phyloP scores from a whole-genome alignment of 2,329 filamentous ascomycete genomes.

The Alternaria sp. region DNA sequence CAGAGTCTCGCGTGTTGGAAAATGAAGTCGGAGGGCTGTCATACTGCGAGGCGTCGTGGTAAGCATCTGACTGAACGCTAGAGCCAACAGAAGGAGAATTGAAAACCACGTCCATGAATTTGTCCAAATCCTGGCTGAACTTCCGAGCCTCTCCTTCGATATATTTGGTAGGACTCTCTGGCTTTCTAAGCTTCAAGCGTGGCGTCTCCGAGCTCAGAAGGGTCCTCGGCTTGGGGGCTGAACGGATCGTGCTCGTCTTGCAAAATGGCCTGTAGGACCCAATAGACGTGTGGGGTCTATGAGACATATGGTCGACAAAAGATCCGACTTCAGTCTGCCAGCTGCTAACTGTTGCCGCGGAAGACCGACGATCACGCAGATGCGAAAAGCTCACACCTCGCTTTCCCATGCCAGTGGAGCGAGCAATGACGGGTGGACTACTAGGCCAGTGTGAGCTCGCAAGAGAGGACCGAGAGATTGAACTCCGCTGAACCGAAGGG shows the following conservation, averaged over 20 bases:
- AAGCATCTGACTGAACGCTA: constrained; percentile 52
- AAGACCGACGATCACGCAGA: constrained; percentile 54
- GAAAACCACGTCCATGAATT: constrained; percentile 92
- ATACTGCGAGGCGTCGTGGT: constrained; percentile 46
- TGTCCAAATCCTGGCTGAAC: constrained; percentile 84
- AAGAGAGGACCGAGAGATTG: constrained; percentile 53
- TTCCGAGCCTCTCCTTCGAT: constrained; percentile 82
- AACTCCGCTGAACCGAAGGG: constrained; percentile 30
- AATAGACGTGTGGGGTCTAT: constrained; percentile 28
- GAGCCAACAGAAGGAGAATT: constrained; percentile 70
- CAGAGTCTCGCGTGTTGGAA: constrained; percentile 50
- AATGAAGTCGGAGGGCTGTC: constrained; percentile 63
- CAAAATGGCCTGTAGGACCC: constrained; percentile 35
- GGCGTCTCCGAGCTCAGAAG: constrained; percentile 35
- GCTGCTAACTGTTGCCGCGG: constrained; percentile 53
- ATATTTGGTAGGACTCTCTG: constrained; percentile 58
- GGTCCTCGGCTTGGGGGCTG: constrained; percentile 40
- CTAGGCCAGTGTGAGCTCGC: constrained; percentile 58
- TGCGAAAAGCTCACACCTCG: constrained; percentile 71
- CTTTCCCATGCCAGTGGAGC: constrained; percentile 62
- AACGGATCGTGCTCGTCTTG: constrained; percentile 27
- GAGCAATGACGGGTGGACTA: constrained; percentile 58
- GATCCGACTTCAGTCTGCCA: constrained; percentile 35
- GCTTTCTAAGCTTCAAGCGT: constrained; percentile 48
- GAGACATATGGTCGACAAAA: constrained; percentile 41